These are phyloP conservation scores for Trichoderma asperelloides DNA, from an alignment of 495 filamentous ascomycete species.

Conservation along the genomic window DNA sequence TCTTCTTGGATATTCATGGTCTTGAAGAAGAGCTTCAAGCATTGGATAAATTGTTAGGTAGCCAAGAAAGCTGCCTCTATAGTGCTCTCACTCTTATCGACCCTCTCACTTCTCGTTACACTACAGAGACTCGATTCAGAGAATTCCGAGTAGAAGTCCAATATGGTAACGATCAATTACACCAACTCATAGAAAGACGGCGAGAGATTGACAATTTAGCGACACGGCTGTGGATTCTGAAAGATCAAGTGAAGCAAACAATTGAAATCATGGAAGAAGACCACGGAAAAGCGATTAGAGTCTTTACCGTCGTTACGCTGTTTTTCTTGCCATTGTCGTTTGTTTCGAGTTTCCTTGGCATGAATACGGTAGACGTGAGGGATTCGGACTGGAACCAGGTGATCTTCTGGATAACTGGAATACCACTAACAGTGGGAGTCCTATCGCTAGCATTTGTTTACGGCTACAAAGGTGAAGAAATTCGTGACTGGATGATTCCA, in stretches of 20 bases:
- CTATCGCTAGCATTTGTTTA: slow-evolving; percentile 13
- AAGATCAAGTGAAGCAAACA: slow-evolving; percentile 10
- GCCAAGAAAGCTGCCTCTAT: slow-evolving; percentile 4
- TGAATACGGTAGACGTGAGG: slow-evolving; percentile 36
- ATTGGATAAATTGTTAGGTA: slow-evolving; percentile 3
- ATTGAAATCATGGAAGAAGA: slow-evolving; percentile 10
- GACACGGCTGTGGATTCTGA: slow-evolving; percentile 5
- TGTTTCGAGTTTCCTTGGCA: slow-evolving; percentile 17
- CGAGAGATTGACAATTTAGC: slow-evolving; percentile 6
- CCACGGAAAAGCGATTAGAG: slow-evolving; percentile 19
- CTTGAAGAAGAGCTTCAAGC: slow-evolving; percentile 15
- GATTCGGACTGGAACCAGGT: slow-evolving; percentile 25
- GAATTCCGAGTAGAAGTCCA: not conserved
- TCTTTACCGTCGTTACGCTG: slow-evolving; percentile 25
- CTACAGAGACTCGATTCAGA: not conserved
- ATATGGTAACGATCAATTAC: not conserved
- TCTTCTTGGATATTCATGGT: slow-evolving; percentile 12
- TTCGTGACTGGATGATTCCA: not conserved
- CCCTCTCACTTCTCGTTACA: not conserved
- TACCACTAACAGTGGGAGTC: slow-evolving; percentile 27
- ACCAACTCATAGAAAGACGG: not conserved
- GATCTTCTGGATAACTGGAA: slow-evolving; percentile 30
- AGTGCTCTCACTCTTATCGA: slow-evolving; percentile 6
- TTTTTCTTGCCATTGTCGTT: slow-evolving; percentile 15
- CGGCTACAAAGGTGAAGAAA: slow-evolving; percentile 1